Conservation (phyloP, 2,329 filamentous ascomycete species). For the Epichloe uncinata region DNA sequence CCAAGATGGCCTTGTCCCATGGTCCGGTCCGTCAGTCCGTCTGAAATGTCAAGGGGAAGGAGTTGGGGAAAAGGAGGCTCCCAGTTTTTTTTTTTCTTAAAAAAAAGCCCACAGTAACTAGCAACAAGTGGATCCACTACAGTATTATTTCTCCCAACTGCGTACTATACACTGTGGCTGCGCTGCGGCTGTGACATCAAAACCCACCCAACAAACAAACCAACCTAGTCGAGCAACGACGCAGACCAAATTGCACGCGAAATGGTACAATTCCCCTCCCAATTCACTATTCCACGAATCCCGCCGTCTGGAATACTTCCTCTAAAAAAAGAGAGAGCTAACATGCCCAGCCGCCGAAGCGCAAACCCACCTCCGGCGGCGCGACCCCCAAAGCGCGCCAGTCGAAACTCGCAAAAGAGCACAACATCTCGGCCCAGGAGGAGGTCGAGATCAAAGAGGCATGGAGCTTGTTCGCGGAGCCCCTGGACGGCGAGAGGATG, state of each 20-base stretch:
- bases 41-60: too few species aligned
- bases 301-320: too few species aligned
- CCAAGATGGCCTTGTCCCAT: not conserved
- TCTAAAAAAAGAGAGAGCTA: not conserved
- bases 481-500: conserved; percentile 57
- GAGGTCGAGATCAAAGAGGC: conserved; percentile 87
- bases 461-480: conserved; percentile 67
- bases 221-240: too few species aligned
- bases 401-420: conserved; percentile 89
- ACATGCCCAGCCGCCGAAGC: conserved; percentile 35
- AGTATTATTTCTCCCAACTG: not conserved
- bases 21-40: too few species aligned
- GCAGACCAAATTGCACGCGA: not conserved
- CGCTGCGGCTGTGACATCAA: not conserved
- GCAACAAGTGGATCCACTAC: not conserved
- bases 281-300: not conserved
- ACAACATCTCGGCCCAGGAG: conserved; percentile 71
- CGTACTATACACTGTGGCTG: not conserved
- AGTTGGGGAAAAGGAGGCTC: too few species aligned
- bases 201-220: not conserved
- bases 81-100: too few species aligned
- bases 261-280: not conserved
- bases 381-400: conserved; percentile 36
- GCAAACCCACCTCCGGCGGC: conserved; percentile 25
- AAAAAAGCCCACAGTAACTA: not conserved